Evolutionary conservation across 2,329 filamentous ascomycete genomes (phyloP).

Genomic region (Cercospora brassicicola): DNA sequence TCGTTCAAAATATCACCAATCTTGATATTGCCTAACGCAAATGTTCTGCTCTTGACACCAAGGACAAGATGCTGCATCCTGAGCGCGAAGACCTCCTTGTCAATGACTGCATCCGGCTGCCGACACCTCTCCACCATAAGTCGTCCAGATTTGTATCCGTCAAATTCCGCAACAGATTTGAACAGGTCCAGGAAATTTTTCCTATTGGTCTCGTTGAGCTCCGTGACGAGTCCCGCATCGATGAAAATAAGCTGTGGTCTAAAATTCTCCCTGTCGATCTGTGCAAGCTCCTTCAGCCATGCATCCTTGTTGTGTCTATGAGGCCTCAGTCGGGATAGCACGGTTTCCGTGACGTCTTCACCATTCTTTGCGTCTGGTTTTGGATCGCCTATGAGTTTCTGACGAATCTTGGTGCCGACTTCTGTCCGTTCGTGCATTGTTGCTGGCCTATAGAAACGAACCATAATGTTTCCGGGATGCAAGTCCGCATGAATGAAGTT

Average conservation of each 20-base stretch:
- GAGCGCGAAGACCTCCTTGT: constrained; percentile 85
- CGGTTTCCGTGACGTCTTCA: constrained; percentile 81
- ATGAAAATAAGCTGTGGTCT: constrained; percentile 95
- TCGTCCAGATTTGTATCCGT: constrained; percentile 90
- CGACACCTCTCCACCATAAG: constrained; percentile 95
- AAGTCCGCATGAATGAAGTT: constrained; percentile 97
- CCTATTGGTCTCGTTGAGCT: constrained; percentile 83
- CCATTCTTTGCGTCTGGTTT: constrained; percentile 49
- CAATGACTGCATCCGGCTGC: constrained; percentile 84
- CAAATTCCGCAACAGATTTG: constrained; percentile 92
- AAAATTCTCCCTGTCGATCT: constrained; percentile 84
- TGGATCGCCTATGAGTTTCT: constrained; percentile 23
- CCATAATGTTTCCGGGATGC: constrained; percentile 98
- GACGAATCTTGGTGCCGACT: constrained; percentile 16
- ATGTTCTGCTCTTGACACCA: constrained; percentile 82
- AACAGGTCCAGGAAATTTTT: constrained; percentile 93
- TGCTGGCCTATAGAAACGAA: constrained; percentile 88
- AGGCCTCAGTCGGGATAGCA: constrained; percentile 76
- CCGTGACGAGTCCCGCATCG: constrained; percentile 91
- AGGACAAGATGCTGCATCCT: constrained; percentile 97
- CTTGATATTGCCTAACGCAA: constrained; percentile 90
- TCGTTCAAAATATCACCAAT: constrained; percentile 93
- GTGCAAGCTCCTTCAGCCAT: constrained; percentile 72
- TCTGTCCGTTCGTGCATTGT: constrained; percentile 60
- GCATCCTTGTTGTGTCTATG: constrained; percentile 61